These are phyloP conservation scores for Boeremia exigua DNA, from an alignment of 2,329 filamentous ascomycete genomes.

Conservation along the genomic window DNA sequence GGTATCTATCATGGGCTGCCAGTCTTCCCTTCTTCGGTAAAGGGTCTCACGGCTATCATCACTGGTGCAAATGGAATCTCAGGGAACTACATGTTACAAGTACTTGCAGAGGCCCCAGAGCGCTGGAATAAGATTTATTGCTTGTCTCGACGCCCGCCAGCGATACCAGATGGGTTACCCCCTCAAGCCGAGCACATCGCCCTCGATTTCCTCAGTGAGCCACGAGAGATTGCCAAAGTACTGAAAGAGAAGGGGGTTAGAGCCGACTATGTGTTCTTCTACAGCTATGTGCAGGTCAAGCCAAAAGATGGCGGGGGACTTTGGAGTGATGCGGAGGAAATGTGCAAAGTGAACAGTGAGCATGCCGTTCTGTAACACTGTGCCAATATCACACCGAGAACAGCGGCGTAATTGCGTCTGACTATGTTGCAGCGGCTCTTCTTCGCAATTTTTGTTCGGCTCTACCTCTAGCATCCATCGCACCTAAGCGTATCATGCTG, in stretches of 20 bases:
- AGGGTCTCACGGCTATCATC: conserved; percentile 58
- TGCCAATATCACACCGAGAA: neutral
- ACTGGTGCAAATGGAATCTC: conserved; percentile 63
- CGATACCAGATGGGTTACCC: conserved; percentile 43
- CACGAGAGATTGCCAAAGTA: conserved; percentile 45
- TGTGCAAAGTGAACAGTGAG: conserved; percentile 55
- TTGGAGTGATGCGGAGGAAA: conserved; percentile 59
- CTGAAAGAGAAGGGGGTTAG: conserved; percentile 44
- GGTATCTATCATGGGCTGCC: conserved; percentile 61
- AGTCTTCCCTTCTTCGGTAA: conserved; percentile 50
- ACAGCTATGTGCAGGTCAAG: conserved; percentile 60
- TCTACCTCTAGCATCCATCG: conserved; percentile 51
- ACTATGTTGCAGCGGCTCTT: conserved; percentile 38
- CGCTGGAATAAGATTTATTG: conserved; percentile 62
- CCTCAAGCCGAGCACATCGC: conserved; percentile 53
- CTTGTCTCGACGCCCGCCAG: conserved; percentile 55
- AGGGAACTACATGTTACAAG: conserved; percentile 59
- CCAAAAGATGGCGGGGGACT: conserved; percentile 53
- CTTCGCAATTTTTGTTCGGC: conserved; percentile 58
- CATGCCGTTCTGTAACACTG: neutral
- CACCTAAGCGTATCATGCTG: conserved; percentile 56
- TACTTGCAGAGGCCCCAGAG: conserved; percentile 53
- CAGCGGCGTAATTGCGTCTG: neutral
- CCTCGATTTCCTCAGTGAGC: conserved; percentile 49
- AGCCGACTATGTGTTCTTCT: conserved; percentile 60